A percentile compares a stretch with the other conserved stretches of the same genome.
phyloP scores from a whole-genome alignment of 345 rosid species.

The Moringa oleifera region DNA sequence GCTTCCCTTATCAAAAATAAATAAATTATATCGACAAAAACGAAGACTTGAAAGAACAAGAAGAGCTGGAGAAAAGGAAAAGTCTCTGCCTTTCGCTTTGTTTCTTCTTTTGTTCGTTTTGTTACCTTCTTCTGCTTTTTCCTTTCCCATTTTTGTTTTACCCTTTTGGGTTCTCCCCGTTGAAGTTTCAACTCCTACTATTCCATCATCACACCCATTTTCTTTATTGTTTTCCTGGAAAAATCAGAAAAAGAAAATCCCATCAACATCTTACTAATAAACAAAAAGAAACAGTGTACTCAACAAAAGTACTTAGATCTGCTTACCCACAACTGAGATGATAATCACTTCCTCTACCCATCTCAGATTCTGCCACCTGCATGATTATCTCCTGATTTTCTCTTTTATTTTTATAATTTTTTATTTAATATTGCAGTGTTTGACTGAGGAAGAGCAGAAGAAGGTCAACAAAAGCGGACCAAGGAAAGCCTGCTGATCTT shows the following conservation, averaged over 20 bases:
- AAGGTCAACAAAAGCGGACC: too few relatives aligned
- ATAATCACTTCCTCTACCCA: slow-evolving; percentile 2
- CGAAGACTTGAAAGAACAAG: not conserved
- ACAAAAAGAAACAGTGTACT: too few relatives aligned
- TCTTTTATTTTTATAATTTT: too few relatives aligned
- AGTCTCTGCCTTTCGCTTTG: slow-evolving; percentile 5
- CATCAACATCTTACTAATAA: too few relatives aligned
- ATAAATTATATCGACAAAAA: too few relatives aligned
- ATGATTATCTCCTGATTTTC: too few relatives aligned
- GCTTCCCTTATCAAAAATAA: not conserved
- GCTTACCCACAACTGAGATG: slow-evolving; percentile 10
- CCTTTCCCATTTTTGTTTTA: not conserved
- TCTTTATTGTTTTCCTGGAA: not conserved
- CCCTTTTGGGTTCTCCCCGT: not conserved
- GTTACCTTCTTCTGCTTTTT: slow-evolving; percentile 21
- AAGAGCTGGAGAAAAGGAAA: not conserved
- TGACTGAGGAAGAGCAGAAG: too few relatives aligned
- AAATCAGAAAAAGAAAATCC: too few relatives aligned
- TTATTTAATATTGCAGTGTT: too few relatives aligned
- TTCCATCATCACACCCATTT: not conserved
- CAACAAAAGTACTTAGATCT: not conserved
- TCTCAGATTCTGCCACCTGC: slow-evolving; percentile 5
- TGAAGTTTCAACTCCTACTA: slow-evolving; percentile 18
- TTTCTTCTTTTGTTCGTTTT: slow-evolving; percentile 11
- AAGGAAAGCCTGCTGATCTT: too few relatives aligned